Evolutionary conservation across 768 basidiomycete genomes (phyloP).

Genomic region (Mycena alexandri): DNA sequence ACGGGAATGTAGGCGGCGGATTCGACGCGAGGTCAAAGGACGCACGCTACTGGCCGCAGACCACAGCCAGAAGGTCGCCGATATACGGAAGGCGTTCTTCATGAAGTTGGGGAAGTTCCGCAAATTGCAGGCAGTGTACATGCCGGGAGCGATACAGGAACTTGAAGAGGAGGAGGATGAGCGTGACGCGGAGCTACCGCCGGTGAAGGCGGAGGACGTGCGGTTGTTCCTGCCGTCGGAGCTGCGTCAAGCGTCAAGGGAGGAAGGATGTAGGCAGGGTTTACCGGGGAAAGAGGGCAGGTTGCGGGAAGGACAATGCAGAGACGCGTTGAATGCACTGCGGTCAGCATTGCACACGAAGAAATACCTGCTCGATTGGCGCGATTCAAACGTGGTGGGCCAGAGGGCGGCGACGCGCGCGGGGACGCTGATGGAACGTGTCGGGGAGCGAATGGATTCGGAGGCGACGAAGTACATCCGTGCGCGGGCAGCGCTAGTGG

Average conservation of each 20-base stretch:
- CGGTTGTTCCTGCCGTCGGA: conserved; percentile 28
- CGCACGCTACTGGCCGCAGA: conserved; percentile 6
- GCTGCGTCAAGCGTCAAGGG: background rate
- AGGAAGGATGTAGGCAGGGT: background rate
- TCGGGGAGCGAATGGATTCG: too few species aligned
- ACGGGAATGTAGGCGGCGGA: too few species aligned
- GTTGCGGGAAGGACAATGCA: conserved; percentile 21
- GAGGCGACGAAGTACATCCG: too few species aligned
- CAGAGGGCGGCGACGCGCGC: conserved; percentile 3
- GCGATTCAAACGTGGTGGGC: conserved; percentile 10
- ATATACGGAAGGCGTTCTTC: conserved; percentile 23
- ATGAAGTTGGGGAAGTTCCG: conserved; percentile 24
- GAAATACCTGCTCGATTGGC: conserved; percentile 15
- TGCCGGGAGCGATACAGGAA: conserved; percentile 18
- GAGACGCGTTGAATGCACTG: background rate
- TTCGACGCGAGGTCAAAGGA: conserved; percentile 5
- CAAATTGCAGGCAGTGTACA: conserved; percentile 2
- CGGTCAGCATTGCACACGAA: conserved; percentile 20
- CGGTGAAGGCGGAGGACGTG: conserved; percentile 27
- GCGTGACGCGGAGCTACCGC: conserved; percentile 2
- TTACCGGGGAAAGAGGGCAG: conserved; percentile 17
- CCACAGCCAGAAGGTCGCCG: conserved; percentile 4
- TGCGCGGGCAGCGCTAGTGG: too few species aligned
- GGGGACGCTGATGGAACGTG: too few species aligned
- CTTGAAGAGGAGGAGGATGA: conserved; percentile 21